phyloP scores from a whole-genome alignment of 805 yeast genomes.

The Teunomyces atbi region DNA sequence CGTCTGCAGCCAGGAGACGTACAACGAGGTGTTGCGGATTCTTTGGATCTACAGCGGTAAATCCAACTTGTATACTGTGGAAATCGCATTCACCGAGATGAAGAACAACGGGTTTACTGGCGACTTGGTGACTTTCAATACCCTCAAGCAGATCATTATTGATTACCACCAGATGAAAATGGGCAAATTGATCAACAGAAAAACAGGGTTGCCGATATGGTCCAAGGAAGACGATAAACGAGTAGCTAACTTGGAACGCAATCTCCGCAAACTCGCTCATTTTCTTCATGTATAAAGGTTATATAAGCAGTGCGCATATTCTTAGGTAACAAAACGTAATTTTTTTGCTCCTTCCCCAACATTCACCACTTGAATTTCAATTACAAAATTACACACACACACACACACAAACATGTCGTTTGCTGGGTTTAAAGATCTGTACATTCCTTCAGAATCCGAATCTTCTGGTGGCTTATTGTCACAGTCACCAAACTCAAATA shows the following conservation, averaged over 20 bases:
- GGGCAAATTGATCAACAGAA: conserved; percentile 25
- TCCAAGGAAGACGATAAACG: conserved; percentile 35
- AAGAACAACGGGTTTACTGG: conserved; percentile 41
- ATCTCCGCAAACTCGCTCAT: conserved; percentile 6
- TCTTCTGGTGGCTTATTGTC: conserved; percentile 14
- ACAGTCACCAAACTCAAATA: conserved; percentile 12
- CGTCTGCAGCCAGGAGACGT: conserved; percentile 40
- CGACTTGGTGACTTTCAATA: conserved; percentile 32
- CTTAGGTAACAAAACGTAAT: background rate
- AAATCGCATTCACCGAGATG: conserved; percentile 37
- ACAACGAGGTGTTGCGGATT: conserved; percentile 35
- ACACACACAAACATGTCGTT: conserved; percentile 8
- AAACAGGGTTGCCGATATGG: conserved; percentile 33
- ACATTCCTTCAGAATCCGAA: conserved; percentile 11
- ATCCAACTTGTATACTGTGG: conserved; percentile 32
- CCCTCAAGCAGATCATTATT: conserved; percentile 31
- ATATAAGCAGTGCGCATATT: too few relatives aligned
- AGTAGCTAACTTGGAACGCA: conserved; percentile 20
- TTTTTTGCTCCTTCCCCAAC: background rate
- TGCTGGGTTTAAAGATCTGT: conserved; percentile 20
- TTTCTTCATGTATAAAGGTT: background rate
- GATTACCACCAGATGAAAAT: conserved; percentile 34
- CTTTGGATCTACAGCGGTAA: conserved; percentile 41
- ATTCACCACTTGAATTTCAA: background rate
- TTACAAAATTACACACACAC: background rate